Conservation (phyloP, 768 basidiomycete genomes). For the Lyophyllum shimeji region DNA sequence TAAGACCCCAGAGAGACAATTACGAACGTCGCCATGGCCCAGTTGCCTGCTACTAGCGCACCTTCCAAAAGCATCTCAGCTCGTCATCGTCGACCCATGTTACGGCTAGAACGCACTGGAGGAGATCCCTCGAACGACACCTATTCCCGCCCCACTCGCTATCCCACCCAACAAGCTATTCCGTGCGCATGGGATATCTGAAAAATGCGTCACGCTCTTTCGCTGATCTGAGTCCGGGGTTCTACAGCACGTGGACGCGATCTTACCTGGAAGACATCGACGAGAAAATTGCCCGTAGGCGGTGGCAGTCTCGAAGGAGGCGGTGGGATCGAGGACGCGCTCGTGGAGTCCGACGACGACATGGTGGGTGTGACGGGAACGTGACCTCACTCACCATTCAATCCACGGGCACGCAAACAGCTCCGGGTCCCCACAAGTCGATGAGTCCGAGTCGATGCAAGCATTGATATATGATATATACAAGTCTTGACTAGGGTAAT, state of each 20-base stretch:
- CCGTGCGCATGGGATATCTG: conserved; percentile 75
- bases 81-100: not conserved
- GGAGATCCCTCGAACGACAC: conserved; percentile 67
- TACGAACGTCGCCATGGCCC: conserved; percentile 77
- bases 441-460: not conserved
- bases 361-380: not conserved
- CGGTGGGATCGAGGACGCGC: conserved; percentile 19
- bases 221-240: not conserved
- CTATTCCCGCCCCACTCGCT: conserved; percentile 76
- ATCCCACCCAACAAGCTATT: conserved; percentile 77
- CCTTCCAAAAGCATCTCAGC: conserved; percentile 33
- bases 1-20: conserved; percentile 68
- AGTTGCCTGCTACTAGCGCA: conserved; percentile 68
- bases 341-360: not conserved
- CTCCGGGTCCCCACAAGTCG: not conserved
- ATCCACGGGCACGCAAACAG: no score
- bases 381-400: no score
- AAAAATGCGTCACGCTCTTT: conserved; percentile 59
- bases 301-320: conserved; percentile 36
- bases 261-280: conserved; percentile 35
- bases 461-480: not conserved
- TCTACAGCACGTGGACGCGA: not conserved
- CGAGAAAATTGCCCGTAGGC: conserved; percentile 36
- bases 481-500: not conserved
- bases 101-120: conserved; percentile 44